phyloP scores from a whole-genome alignment of 192 early-diverging fungal genomes.

The Coemansia reversa region DNA sequence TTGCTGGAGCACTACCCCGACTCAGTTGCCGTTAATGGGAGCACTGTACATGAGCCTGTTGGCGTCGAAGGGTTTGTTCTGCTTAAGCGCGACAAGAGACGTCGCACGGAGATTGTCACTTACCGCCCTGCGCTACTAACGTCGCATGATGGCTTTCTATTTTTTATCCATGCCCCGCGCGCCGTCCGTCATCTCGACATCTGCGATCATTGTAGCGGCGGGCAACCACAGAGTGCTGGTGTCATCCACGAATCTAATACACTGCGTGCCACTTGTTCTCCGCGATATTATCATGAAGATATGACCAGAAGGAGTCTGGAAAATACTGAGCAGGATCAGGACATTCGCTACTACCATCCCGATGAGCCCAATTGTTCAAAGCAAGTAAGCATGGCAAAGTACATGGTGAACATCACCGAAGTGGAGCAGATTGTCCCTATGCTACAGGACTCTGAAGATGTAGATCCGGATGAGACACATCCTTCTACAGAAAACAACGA shows the following conservation, averaged over 20 bases:
- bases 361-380: slow-evolving; percentile 24
- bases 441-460: slow-evolving; percentile 14
- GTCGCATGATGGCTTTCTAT: slow-evolving; percentile 36
- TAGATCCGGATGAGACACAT: background rate
- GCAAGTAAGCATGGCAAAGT: slow-evolving; percentile 47
- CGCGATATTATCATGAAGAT: background rate
- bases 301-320: background rate
- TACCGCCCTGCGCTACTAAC: slow-evolving; percentile 38
- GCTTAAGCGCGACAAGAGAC: slow-evolving; percentile 40
- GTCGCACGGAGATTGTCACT: slow-evolving; percentile 20
- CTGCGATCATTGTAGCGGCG: slow-evolving; percentile 9
- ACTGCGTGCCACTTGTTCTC: background rate
- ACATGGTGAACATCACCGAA: slow-evolving; percentile 43
- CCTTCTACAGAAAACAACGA: background rate
- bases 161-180: slow-evolving; percentile 40
- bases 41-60: slow-evolving; percentile 25
- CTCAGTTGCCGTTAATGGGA: slow-evolving; percentile 10
- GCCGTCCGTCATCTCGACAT: slow-evolving; percentile 35
- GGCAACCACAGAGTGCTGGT: background rate
- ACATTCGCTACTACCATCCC: slow-evolving; percentile 31
- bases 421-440: slow-evolving; percentile 36
- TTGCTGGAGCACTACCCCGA: slow-evolving; percentile 45
- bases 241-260: background rate
- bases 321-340: background rate
- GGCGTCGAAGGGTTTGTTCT: slow-evolving; percentile 45